Percentiles rank a stretch among this genome's conserved stretches.
Conservation (phyloP, 768 basidiomycete species). For the Lactarius akahatsu region DNA sequence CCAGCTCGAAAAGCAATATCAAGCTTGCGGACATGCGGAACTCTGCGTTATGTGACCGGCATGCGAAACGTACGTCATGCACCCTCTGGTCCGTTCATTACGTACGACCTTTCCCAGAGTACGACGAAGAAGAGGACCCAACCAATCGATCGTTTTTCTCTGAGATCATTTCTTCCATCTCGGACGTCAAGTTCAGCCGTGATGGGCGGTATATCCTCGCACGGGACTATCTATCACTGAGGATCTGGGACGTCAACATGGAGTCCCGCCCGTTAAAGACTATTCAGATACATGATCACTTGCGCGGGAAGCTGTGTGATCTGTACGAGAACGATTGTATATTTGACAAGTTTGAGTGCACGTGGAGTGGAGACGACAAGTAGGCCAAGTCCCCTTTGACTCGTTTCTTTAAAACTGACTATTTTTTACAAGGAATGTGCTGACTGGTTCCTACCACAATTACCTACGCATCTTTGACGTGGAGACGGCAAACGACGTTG, state of each 20-base stretch:
- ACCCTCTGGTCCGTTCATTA: slow-evolving; percentile 14
- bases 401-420: background rate
- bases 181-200: slow-evolving; percentile 98
- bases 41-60: slow-evolving; percentile 91
- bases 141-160: slow-evolving; percentile 98
- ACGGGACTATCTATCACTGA: slow-evolving; percentile 94
- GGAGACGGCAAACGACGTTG: slow-evolving; percentile 82
- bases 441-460: slow-evolving; percentile 99
- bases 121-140: slow-evolving; percentile 98
- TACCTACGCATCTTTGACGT: slow-evolving; percentile 99
- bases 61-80: slow-evolving; percentile 82
- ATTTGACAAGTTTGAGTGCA: slow-evolving; percentile 99
- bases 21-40: slow-evolving; percentile 99
- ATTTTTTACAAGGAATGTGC: slow-evolving; percentile 65
- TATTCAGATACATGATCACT: slow-evolving; percentile 97
- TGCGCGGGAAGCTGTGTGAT: slow-evolving; percentile 96
- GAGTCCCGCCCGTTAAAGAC: slow-evolving; percentile 95
- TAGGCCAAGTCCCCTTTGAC: slow-evolving; percentile 49
- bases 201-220: slow-evolving; percentile 97
- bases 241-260: slow-evolving; percentile 99
- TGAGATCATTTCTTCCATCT: slow-evolving; percentile 99
- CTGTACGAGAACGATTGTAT: slow-evolving; percentile 99
- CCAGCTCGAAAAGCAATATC: slow-evolving; percentile 99
- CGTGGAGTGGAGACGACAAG: slow-evolving; percentile 96
- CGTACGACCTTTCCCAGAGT: slow-evolving; percentile 55